These are phyloP conservation scores for Jamesozyma jinghongensis DNA, from an alignment of 805 yeast genomes.

Conservation along the genomic window DNA sequence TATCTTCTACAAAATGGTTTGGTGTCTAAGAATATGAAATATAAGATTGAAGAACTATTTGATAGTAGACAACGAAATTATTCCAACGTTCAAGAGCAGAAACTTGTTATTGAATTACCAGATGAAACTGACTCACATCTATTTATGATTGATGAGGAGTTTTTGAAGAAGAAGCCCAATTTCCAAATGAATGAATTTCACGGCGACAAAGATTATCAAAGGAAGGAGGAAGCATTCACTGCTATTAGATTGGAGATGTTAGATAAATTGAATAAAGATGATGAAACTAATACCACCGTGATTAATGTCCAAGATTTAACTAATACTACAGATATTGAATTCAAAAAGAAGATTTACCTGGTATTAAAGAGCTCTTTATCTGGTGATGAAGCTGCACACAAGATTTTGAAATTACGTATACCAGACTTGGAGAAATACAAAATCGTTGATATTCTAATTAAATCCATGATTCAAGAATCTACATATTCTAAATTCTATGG, in stretches of 20 bases:
- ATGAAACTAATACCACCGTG: not conserved
- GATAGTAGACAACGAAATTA: conserved; percentile 29
- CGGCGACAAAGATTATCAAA: conserved; percentile 41
- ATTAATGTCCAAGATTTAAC: conserved; percentile 53
- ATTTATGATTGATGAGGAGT: conserved; percentile 6
- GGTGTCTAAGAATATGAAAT: conserved; percentile 36
- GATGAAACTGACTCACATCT: conserved; percentile 1
- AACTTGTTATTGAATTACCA: not conserved
- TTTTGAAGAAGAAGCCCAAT: conserved; percentile 11
- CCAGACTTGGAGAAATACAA: conserved; percentile 38
- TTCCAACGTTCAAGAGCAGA: not conserved
- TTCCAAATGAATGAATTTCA: conserved; percentile 43
- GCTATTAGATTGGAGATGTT: conserved; percentile 33
- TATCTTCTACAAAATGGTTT: conserved; percentile 40
- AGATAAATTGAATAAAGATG: conserved; percentile 13
- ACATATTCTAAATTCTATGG: conserved; percentile 84
- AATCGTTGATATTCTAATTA: conserved; percentile 63
- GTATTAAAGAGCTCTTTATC: conserved; percentile 85
- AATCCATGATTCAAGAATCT: conserved; percentile 77
- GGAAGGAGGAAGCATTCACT: conserved; percentile 41
- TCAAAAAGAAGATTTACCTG: conserved; percentile 69
- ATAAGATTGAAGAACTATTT: conserved; percentile 43
- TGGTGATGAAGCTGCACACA: conserved; percentile 88
- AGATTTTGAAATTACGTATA: conserved; percentile 47
- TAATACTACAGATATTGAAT: conserved; percentile 49